Evolutionary conservation across 2,329 filamentous ascomycete genomes (phyloP), one percentile per base, ranked within the genome.

Genomic region (Penicillium brasilianum): DNA sequence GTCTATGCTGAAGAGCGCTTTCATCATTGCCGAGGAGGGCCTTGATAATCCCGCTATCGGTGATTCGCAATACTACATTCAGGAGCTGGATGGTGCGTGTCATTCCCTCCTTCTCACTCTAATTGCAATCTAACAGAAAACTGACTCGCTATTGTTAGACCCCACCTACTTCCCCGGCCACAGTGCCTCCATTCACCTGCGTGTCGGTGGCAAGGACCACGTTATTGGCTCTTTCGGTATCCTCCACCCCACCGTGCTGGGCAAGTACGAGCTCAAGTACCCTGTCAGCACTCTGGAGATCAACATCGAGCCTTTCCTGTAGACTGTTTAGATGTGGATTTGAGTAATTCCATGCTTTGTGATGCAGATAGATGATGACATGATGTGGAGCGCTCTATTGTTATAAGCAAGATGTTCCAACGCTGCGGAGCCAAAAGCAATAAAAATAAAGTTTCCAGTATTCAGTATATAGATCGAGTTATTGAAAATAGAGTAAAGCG

Each of bases 221-320:
- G 85, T 89, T 55, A 91, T 99, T 71, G 95, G 95, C 72, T 88
- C 91, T 76, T 95, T 99, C 74, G 95, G 95, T 71, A 94, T 99
- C 69, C 79, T 99, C 74, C 94, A 99, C 78, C 96, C 95, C 46
- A 90, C 88, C 6, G 95, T 98, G 66, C 82, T 98, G 72, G 92
- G 97, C 76, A 95, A 96, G 72, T 97, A 95, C 78, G 93, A 96
- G 71, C 83, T 97, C 74, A 92, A 87, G 85, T 92, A 93, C 83
- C 94, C 95, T 44, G 93, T 96, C 71, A 97, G 93, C 80, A 93
- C 92, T 46, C 81, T 99, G 69, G 95, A 99, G 83, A 86, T 99
- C 76, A 97, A 98, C 79, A 86, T 98, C 34, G 94, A 98, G 80
- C 87, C 91, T 68, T 96, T 99, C 85, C 83, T 97, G 80, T 97